phyloP scores from a whole-genome alignment of 768 basidiomycete species.

The Boletus insuetus region DNA sequence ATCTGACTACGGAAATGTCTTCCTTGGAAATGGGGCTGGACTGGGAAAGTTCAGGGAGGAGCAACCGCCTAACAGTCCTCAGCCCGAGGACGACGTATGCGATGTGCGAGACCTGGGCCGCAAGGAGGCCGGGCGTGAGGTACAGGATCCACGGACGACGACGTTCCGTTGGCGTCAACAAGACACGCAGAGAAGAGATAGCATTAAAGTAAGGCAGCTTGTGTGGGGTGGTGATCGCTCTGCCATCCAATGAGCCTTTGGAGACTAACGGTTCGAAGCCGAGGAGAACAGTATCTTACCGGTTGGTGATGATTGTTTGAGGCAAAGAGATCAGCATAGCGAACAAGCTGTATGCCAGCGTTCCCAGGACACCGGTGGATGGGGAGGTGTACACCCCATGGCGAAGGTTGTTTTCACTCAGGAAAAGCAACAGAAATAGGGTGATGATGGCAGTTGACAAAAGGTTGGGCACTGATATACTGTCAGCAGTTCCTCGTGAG shows the following conservation, averaged over 20 bases:
- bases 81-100: constrained; percentile 44
- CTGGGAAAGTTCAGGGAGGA: constrained; percentile 52
- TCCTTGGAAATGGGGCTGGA: constrained; percentile 30
- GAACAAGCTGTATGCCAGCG: constrained; percentile 59
- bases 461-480: constrained; percentile 46
- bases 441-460: constrained; percentile 54
- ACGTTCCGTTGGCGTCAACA: constrained; percentile 81
- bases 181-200: constrained; percentile 57
- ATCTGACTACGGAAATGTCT: constrained; percentile 48
- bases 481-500: constrained; percentile 38
- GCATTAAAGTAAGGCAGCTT: constrained; percentile 63
- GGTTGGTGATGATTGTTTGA: constrained; percentile 70
- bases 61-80: constrained; percentile 44
- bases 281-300: constrained; percentile 42
- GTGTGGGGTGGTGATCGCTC: constrained; percentile 82
- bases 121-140: constrained; percentile 66
- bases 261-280: background rate
- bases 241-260: constrained; percentile 27
- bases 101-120: constrained; percentile 43
- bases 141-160: constrained; percentile 78
- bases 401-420: constrained; percentile 56
- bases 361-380: constrained; percentile 56
- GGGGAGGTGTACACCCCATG: constrained; percentile 68
- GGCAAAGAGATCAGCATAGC: constrained; percentile 68
- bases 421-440: constrained; percentile 52